Evolutionary conservation across 1,284 basidiomycete genomes (phyloP), one percentile per base, ranked within the genome.

Genomic region (Coniferiporia weirii): DNA sequence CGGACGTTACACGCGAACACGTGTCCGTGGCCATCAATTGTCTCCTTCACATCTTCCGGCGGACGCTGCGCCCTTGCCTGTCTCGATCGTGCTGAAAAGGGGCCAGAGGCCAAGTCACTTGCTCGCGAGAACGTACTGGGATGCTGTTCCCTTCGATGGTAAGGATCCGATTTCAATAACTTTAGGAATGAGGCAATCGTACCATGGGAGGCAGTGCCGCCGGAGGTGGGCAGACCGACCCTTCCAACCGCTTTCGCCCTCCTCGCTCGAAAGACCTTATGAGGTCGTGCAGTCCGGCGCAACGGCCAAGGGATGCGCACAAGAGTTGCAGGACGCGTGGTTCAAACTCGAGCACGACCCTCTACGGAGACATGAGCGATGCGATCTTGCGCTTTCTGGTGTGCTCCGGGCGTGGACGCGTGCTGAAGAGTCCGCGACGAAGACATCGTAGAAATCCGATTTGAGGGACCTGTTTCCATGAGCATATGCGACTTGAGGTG

Each of bases 341-440:
- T 71, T 94, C 91, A 65, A 89, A 93, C 67, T 90, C 89, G 62
- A 89, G 71, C 15, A 95, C 79, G 64, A 82, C 89, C 74, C 93
- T 91, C 69, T 87, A 88, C 7, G 91, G 85, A 74, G 94, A 95
- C 62, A 93, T 89, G 71, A 93, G 85, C 1, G 91, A 87, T 44
- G 95, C 84, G 62, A 94, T 90, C 74, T 93, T 95, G 71, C 93
- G 84, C 73, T 95, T 95, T 57, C 93, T 84, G 0, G 92, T 81
- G 72, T 97, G 94, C 64, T 94, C 91, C 4, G 74, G 70, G 50
- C 93, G 80, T 67, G 87, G 85, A 50, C 93, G 84, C 1, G 92
- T 93, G n/a, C 92, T 94, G 83, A 95, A 94, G 38, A 93, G 76
- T 1, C 88, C 85, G 54, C 87, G 82, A 90, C 89, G 64, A 81